A percentile compares a stretch with the other conserved stretches of the same genome.
These are phyloP conservation scores for Cinnamomum chago DNA, from an alignment of 164 flowering plant genomes.

Conservation along the genomic window DNA sequence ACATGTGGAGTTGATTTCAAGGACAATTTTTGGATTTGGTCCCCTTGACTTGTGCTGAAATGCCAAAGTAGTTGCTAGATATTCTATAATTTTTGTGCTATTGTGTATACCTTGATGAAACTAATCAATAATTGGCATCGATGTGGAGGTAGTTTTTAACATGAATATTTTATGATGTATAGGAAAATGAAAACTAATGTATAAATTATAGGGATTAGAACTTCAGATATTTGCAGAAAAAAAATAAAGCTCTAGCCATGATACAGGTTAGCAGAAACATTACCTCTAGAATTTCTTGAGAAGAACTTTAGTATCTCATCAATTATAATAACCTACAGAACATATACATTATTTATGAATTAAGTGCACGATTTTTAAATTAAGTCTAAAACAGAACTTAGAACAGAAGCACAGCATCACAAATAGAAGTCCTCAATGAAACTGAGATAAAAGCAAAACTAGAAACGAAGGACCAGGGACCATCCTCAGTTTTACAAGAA, in stretches of 20 bases:
- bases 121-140: background rate
- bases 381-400: too few species aligned
- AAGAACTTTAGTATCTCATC: slow-evolving; percentile 91
- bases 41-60: too few species aligned
- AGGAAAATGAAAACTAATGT: background rate
- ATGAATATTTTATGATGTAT: background rate
- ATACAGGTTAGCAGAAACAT: slow-evolving; percentile 8
- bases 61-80: background rate
- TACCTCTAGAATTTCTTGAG: slow-evolving; percentile 78
- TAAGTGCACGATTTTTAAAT: background rate
- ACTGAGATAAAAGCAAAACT: too few species aligned
- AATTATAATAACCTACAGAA: slow-evolving; percentile 77
- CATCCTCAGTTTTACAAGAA: too few species aligned
- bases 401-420: too few species aligned
- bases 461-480: too few species aligned
- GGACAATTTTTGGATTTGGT: too few species aligned
- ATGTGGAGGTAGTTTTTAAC: background rate
- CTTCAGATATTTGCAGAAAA: background rate
- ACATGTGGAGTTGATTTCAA: too few species aligned
- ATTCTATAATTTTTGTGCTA: background rate
- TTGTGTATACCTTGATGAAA: background rate
- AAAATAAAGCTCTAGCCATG: background rate
- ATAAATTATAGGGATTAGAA: background rate
- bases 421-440: too few species aligned
- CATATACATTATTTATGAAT: slow-evolving; percentile 2